Conservation (phyloP, 2,329 filamentous ascomycete genomes). For the Penicillium oxalicum region DNA sequence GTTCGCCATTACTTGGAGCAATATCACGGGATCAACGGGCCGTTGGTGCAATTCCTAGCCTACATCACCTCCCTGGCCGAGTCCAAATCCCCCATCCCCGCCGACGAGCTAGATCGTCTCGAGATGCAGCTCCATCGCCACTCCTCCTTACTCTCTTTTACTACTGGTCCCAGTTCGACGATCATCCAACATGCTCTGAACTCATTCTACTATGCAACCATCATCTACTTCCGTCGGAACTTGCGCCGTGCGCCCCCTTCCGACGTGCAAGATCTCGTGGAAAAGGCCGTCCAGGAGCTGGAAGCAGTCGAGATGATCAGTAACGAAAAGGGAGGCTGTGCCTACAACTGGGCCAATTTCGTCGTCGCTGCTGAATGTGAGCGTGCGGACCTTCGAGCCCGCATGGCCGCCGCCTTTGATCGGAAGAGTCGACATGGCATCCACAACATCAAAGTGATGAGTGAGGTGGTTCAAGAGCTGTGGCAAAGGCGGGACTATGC, state of each 20-base stretch:
- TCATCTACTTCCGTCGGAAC: constrained; percentile 33
- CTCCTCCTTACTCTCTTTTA: constrained; percentile 22
- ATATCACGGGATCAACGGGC: constrained; percentile 25
- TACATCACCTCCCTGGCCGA: constrained; percentile 24
- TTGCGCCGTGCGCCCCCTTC: constrained; percentile 20
- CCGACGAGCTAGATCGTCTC: constrained; percentile 24
- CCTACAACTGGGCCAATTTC: constrained; percentile 35
- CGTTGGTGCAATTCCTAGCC: constrained; percentile 22
- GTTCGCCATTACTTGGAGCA: constrained; percentile 23
- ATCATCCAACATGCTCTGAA: constrained; percentile 25
- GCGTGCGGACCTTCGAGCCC: constrained; percentile 19
- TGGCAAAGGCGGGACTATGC: constrained; percentile 23
- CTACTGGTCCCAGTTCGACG: constrained; percentile 11
- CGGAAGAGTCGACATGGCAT: constrained; percentile 33
- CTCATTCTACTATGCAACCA: constrained; percentile 33
- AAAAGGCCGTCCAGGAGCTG: constrained; percentile 27
- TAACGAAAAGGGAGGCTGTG: constrained; percentile 26
- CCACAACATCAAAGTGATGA: constrained; percentile 27
- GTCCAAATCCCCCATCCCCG: constrained; percentile 9
- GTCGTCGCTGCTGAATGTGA: constrained; percentile 34
- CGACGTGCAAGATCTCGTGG: constrained; percentile 28
- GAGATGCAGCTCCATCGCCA: constrained; percentile 27
- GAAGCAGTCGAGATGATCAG: constrained; percentile 28
- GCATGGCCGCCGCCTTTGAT: constrained; percentile 29
- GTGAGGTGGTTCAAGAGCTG: constrained; percentile 28